These are phyloP conservation scores for Aegilops bicornis DNA, from an alignment of 176 grass and related monocot genomes.

Conservation along the genomic window DNA sequence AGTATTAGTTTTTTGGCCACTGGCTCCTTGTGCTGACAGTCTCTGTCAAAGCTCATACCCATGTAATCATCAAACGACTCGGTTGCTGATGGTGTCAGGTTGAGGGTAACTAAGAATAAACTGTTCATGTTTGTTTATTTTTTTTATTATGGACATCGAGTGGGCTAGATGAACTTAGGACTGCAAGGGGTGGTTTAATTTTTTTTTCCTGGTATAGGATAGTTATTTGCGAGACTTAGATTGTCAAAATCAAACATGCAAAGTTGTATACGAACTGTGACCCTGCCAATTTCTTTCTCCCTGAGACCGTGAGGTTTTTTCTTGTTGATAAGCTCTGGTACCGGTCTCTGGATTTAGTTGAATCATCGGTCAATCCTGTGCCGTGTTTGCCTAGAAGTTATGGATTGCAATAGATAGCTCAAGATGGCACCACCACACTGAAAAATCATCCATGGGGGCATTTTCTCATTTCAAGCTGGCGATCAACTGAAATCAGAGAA, in stretches of 20 bases:
- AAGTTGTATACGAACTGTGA: constrained; percentile 33
- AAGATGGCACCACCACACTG: background rate
- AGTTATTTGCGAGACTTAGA: constrained; percentile 32
- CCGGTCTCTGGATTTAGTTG: background rate
- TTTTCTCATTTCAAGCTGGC: background rate
- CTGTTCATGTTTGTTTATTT: constrained; percentile 19
- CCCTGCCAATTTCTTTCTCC: background rate
- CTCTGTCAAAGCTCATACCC: constrained; percentile 17
- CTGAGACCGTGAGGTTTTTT: background rate
- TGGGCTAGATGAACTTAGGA: constrained; percentile 41
- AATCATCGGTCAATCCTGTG: background rate
- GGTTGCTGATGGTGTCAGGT: constrained; percentile 43
- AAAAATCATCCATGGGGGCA: background rate
- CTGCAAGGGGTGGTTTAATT: constrained; percentile 23
- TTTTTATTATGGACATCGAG: constrained; percentile 12
- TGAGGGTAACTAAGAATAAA: constrained; percentile 46
- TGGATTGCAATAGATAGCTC: background rate
- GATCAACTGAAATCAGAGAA: background rate
- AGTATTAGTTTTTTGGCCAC: constrained; percentile 38
- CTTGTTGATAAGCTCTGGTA: background rate
- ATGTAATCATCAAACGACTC: constrained; percentile 22
- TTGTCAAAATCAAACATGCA: constrained; percentile 34
- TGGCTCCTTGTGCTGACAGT: constrained; percentile 26
- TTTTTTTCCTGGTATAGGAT: constrained; percentile 3
- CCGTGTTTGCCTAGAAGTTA: background rate